Conservation (phyloP, 2,329 filamentous ascomycete genomes). For the Thyridium curvatum region DNA sequence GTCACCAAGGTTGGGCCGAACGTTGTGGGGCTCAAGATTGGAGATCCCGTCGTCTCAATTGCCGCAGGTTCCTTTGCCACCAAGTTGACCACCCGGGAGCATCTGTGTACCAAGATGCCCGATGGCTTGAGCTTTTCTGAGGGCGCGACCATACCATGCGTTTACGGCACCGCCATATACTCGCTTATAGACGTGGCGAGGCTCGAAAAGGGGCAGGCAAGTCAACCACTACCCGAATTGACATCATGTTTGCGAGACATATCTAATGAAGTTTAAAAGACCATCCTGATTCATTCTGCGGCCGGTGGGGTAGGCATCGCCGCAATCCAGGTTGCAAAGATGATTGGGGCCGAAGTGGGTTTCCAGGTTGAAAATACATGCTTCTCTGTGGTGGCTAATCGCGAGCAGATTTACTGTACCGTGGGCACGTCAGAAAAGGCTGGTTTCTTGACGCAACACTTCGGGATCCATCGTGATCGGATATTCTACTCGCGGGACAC, state of each 20-base stretch:
- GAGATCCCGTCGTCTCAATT: conserved; percentile 14
- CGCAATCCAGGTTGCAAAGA: conserved; percentile 30
- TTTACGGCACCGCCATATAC: conserved; percentile 33
- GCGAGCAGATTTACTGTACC: conserved; percentile 11
- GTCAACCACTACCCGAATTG: too few relatives aligned
- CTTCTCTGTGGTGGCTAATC: too few relatives aligned
- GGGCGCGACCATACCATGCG: conserved; percentile 21
- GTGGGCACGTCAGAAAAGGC: conserved; percentile 24
- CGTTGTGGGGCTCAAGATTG: conserved; percentile 8
- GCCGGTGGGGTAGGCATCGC: conserved; percentile 34
- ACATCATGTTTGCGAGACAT: too few relatives aligned
- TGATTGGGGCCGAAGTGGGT: conserved; percentile 30
- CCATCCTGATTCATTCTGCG: conserved; percentile 34
- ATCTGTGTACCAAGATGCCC: conserved; percentile 18
- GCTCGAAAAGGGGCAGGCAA: conserved; percentile 16
- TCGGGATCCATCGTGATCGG: conserved; percentile 19
- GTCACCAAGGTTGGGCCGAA: conserved; percentile 20
- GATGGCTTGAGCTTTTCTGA: conserved; percentile 15
- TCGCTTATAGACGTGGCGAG: conserved; percentile 23
- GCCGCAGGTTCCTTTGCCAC: not conserved
- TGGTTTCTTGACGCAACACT: conserved; percentile 20
- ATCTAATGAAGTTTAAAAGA: conserved; percentile 8
- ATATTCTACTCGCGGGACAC: conserved; percentile 26
- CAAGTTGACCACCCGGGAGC: not conserved
- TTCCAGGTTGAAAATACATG: conserved; percentile 14